A percentile compares a stretch with the other conserved stretches of the same genome.
Evolutionary conservation across 2,329 filamentous ascomycete genomes (phyloP).

Genomic region (Alternaria solani): DNA sequence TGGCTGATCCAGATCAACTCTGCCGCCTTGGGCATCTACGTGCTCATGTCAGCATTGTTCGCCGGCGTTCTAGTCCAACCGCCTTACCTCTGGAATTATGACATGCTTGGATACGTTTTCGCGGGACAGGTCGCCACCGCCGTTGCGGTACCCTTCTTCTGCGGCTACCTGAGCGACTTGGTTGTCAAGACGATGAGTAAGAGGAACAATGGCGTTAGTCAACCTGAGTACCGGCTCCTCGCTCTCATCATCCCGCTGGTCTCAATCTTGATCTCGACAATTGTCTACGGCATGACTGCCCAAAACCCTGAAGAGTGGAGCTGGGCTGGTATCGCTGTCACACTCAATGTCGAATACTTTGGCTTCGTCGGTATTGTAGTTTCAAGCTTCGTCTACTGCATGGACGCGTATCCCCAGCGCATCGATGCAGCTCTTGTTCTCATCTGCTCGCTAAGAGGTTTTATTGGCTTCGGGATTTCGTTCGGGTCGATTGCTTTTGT

Average conservation of each 20-base stretch:
- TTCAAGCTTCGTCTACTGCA: constrained; percentile 18
- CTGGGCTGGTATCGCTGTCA: constrained; percentile 21
- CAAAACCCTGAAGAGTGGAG: constrained; percentile 15
- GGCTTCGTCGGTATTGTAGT: constrained; percentile 19
- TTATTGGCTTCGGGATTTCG: constrained; percentile 21
- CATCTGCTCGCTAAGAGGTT: constrained; percentile 20
- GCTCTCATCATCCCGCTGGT: constrained; percentile 15
- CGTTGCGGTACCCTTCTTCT: constrained; percentile 18
- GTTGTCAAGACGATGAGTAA: constrained; percentile 13
- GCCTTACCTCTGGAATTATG: constrained; percentile 18
- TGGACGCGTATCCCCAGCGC: constrained; percentile 22
- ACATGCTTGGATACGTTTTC: constrained; percentile 20
- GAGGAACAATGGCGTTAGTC: constrained; percentile 7
- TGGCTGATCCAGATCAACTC: constrained; percentile 15
- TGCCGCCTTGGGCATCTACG: constrained; percentile 19
- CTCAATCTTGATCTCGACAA: constrained; percentile 14
- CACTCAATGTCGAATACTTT: constrained; percentile 20
- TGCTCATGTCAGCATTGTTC: constrained; percentile 22
- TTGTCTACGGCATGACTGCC: constrained; percentile 18
- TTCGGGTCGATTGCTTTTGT: constrained; percentile 17
- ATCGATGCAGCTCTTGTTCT: constrained; percentile 20
- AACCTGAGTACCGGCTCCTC: constrained; percentile 17
- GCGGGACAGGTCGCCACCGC: constrained; percentile 17
- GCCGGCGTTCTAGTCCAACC: constrained; percentile 16
- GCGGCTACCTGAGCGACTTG: constrained; percentile 15